Conservation (phyloP, 768 basidiomycete genomes). For the Roridomyces roridus region DNA sequence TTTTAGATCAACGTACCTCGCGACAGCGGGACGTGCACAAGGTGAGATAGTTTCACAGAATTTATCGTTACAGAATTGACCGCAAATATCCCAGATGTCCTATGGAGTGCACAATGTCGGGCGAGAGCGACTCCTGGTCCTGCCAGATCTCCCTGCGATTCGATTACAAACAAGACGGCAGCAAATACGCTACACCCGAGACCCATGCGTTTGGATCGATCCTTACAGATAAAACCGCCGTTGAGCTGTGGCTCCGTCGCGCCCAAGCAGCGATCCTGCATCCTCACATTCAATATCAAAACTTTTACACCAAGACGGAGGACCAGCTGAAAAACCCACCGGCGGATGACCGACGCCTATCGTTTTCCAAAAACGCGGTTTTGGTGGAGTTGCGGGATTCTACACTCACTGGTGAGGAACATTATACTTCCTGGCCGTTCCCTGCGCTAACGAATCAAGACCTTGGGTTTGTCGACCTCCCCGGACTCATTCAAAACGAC, state of each 20-base stretch:
- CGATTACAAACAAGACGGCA: slow-evolving; percentile 29
- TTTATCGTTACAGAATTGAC: background rate
- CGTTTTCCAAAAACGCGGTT: slow-evolving; percentile 59
- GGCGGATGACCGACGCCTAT: slow-evolving; percentile 15
- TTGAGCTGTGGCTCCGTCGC: slow-evolving; percentile 61
- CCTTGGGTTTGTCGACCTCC: slow-evolving; percentile 60
- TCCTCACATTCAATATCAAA: slow-evolving; percentile 37
- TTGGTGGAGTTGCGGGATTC: slow-evolving; percentile 53
- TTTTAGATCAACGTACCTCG: slow-evolving; percentile 63
- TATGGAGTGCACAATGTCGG: slow-evolving; percentile 58
- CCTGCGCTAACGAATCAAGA: slow-evolving; percentile 30
- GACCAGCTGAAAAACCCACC: slow-evolving; percentile 26
- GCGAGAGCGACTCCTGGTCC: slow-evolving; percentile 42
- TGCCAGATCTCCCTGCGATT: slow-evolving; percentile 51
- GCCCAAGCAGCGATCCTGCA: slow-evolving; percentile 66
- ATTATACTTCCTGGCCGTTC: background rate
- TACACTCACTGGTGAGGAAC: slow-evolving; percentile 33
- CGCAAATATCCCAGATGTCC: slow-evolving; percentile 47
- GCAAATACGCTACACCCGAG: background rate
- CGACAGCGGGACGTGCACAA: slow-evolving; percentile 66
- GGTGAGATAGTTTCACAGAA: slow-evolving; percentile 41
- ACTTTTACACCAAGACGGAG: slow-evolving; percentile 33
- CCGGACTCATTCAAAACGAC: slow-evolving; percentile 69
- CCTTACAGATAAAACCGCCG: slow-evolving; percentile 44
- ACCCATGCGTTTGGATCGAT: slow-evolving; percentile 45